Conservation (phyloP, 768 basidiomycete species). For the Hericium coralloides region DNA sequence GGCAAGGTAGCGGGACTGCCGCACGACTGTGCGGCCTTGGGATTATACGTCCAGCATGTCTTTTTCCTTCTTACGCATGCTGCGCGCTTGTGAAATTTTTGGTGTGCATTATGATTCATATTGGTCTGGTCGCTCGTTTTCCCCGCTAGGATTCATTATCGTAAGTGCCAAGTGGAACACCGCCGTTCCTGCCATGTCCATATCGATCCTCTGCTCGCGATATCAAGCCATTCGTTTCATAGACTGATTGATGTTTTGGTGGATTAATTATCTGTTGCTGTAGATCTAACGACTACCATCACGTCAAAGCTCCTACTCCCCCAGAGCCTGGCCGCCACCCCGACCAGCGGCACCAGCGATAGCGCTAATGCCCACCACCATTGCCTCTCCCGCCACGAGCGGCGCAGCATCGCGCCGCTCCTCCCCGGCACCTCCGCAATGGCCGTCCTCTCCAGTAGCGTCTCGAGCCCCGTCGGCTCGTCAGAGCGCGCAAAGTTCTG, state of each 20-base stretch:
- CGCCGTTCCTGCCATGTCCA: too few species aligned
- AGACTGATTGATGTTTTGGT: too few species aligned
- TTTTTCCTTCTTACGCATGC: not conserved
- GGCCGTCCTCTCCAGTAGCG: conserved; percentile 10
- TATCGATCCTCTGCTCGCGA: too few species aligned
- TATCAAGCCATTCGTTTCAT: too few species aligned
- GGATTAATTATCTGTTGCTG: too few species aligned
- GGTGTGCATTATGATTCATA: too few species aligned
- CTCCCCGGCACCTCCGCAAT: not conserved
- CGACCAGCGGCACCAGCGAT: not conserved
- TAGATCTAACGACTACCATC: not conserved
- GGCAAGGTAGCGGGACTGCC: too few species aligned
- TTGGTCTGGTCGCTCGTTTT: too few species aligned
- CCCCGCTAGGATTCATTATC: too few species aligned
- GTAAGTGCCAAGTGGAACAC: too few species aligned
- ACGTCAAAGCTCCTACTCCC: not conserved
- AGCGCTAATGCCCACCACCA: conserved; percentile 6
- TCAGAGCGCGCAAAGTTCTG: too few species aligned
- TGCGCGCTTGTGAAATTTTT: not conserved
- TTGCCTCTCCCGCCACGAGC: not conserved
- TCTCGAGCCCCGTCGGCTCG: conserved; percentile 9
- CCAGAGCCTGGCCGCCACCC: not conserved
- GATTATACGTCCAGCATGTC: not conserved
- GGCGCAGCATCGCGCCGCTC: not conserved
- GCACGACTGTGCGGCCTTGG: too few species aligned